phyloP scores from a whole-genome alignment of 805 yeast genomes.

The Vanderwaltozyma polyspora region DNA sequence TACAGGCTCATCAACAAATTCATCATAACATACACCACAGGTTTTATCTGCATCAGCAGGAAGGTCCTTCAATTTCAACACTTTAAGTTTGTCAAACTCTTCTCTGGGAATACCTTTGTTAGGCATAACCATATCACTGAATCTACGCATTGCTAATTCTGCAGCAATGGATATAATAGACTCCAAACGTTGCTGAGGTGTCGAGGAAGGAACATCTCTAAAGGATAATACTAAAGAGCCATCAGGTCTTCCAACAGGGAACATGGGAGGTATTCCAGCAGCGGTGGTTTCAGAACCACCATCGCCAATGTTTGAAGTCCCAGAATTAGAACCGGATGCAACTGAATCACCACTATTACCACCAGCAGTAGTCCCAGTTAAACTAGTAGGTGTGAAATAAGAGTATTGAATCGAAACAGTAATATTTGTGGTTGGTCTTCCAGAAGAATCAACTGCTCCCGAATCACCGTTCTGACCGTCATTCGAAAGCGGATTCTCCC shows the following conservation, averaged over 20 bases:
- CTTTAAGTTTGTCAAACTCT: conserved; percentile 41
- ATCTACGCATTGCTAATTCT: conserved; percentile 54
- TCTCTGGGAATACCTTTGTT: conserved; percentile 43
- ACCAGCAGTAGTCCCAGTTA: not conserved
- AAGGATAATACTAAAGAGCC: conserved; percentile 55
- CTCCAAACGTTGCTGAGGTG: conserved; percentile 50
- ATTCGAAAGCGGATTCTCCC: conserved; percentile 1
- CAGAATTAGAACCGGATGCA: conserved; percentile 18
- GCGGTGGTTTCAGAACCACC: not conserved
- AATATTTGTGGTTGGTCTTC: conserved; percentile 15
- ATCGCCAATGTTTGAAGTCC: not conserved
- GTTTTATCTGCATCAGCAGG: conserved; percentile 9
- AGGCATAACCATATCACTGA: conserved; percentile 38
- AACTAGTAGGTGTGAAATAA: not conserved
- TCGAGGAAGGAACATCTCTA: conserved; percentile 51
- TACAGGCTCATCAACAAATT: conserved; percentile 26
- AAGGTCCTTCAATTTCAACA: conserved; percentile 25
- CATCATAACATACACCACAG: conserved; percentile 61
- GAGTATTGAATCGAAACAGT: conserved; percentile 25
- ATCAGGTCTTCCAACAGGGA: conserved; percentile 5
- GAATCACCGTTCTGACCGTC: too few relatives aligned
- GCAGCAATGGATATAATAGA: conserved; percentile 57
- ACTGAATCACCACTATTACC: conserved; percentile 6
- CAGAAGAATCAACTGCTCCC: too few relatives aligned
- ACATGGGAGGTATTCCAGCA: not conserved